These are phyloP conservation scores for Nitzschia inconspicua DNA, from an alignment of 108 stramenopile genomes.

Conservation along the genomic window DNA sequence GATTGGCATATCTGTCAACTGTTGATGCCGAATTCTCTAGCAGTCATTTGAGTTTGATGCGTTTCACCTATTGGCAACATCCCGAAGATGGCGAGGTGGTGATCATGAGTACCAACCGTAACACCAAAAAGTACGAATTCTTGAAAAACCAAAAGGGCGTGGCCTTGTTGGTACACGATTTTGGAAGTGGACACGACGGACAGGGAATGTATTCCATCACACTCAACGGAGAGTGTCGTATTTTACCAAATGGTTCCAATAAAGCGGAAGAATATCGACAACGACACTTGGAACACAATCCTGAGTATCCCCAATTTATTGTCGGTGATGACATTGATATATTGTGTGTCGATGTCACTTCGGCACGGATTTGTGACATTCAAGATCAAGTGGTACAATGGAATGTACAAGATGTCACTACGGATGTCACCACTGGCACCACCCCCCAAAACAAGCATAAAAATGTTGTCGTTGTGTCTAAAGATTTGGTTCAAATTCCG, in stretches of 20 bases:
- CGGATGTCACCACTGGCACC: too few relatives aligned
- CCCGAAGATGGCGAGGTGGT: conserved; percentile 34
- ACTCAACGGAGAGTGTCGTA: conserved; percentile 55
- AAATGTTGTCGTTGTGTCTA: too few relatives aligned
- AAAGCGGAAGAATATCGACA: conserved; percentile 41
- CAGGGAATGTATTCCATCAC: conserved; percentile 46
- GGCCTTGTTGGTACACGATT: conserved; percentile 53
- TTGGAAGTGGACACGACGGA: conserved; percentile 12
- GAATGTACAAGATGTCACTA: conserved; percentile 44
- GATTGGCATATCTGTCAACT: conserved; percentile 58
- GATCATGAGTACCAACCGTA: conserved; percentile 56
- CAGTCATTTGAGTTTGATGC: conserved; percentile 56
- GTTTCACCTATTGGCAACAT: conserved; percentile 57
- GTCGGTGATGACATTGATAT: conserved; percentile 64
- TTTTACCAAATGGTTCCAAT: conserved; percentile 29
- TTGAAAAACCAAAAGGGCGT: conserved; percentile 53
- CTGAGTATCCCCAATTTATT: conserved; percentile 71
- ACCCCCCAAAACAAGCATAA: too few relatives aligned
- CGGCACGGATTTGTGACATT: conserved; percentile 58
- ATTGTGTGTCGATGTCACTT: conserved; percentile 45
- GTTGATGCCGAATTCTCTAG: conserved; percentile 27
- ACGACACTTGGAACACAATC: conserved; percentile 51
- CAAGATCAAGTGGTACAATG: conserved; percentile 59
- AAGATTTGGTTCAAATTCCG: too few relatives aligned
- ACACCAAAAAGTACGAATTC: conserved; percentile 65